A percentile compares a stretch with the other conserved stretches of the same genome.
These are phyloP conservation scores for Termitomyces sp. DNA, from an alignment of 768 basidiomycete genomes.

Conservation along the genomic window DNA sequence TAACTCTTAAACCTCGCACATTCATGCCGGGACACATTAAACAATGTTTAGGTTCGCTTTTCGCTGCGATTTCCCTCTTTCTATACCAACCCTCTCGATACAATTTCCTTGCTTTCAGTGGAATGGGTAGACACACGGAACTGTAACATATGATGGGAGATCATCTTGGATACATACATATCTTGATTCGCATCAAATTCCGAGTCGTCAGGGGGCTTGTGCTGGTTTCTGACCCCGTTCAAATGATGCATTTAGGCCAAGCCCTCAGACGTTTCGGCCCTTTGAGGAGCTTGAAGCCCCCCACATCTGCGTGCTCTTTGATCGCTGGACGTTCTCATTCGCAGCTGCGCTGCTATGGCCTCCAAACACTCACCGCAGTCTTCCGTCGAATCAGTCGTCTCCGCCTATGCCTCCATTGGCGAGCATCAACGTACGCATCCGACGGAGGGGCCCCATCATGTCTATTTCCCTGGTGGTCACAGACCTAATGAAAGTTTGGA, in stretches of 20 bases:
- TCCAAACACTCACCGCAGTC: constrained; percentile 22
- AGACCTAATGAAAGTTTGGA: constrained; percentile 20
- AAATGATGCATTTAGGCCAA: constrained; percentile 16
- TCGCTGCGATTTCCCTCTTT: neutral
- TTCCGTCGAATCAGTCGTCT: constrained; percentile 27
- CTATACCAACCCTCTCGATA: neutral
- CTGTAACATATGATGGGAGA: constrained; percentile 8
- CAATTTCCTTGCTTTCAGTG: neutral
- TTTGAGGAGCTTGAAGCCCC: constrained; percentile 25
- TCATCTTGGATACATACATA: constrained; percentile 10
- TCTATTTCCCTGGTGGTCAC: constrained; percentile 22
- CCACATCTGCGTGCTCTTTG: constrained; percentile 9
- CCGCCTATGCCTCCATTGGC: constrained; percentile 11
- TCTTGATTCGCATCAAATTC: constrained; percentile 19
- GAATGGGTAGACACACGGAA: neutral
- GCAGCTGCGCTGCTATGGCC: constrained; percentile 24
- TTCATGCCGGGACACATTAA: neutral
- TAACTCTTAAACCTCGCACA: neutral
- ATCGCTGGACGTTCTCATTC: constrained; percentile 25
- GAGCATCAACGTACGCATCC: constrained; percentile 13
- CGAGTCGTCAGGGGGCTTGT: constrained; percentile 17
- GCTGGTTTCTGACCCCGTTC: constrained; percentile 20
- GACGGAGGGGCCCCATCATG: constrained; percentile 18
- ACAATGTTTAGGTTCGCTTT: neutral
- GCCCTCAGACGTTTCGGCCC: constrained; percentile 7